Percentiles rank a stretch among this genome's conserved stretches.
These are phyloP conservation scores for Botrytis sinoallii DNA, from an alignment of 2,329 filamentous ascomycete genomes.

Conservation along the genomic window DNA sequence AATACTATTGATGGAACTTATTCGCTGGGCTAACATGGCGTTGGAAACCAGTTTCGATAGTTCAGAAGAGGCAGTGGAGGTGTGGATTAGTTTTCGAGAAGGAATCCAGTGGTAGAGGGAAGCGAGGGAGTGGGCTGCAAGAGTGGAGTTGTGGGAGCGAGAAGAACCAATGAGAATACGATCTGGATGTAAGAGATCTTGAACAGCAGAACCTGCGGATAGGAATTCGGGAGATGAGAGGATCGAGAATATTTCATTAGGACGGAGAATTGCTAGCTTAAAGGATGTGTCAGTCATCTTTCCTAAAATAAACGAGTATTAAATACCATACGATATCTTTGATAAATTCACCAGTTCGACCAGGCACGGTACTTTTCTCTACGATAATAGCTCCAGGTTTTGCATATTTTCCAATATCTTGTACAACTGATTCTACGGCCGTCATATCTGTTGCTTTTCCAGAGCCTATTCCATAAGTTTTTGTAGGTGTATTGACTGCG, in stretches of 20 bases:
- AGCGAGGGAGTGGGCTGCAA: slow-evolving; percentile 61
- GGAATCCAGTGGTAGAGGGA: slow-evolving; percentile 73
- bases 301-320: slow-evolving; percentile 14
- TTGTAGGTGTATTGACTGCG: slow-evolving; percentile 77
- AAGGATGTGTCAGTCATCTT: slow-evolving; percentile 27
- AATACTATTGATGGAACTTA: slow-evolving; percentile 77
- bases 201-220: slow-evolving; percentile 72
- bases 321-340: slow-evolving; percentile 55
- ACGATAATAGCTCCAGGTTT: slow-evolving; percentile 69
- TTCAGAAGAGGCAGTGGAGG: slow-evolving; percentile 75
- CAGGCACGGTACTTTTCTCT: slow-evolving; percentile 79
- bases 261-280: slow-evolving; percentile 56
- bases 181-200: slow-evolving; percentile 67
- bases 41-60: slow-evolving; percentile 77
- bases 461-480: slow-evolving; percentile 64
- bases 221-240: slow-evolving; percentile 81
- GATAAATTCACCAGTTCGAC: slow-evolving; percentile 68
- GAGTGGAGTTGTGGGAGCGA: slow-evolving; percentile 24
- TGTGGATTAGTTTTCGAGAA: slow-evolving; percentile 62
- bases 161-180: slow-evolving; percentile 72
- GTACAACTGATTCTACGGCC: slow-evolving; percentile 66
- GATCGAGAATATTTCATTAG: slow-evolving; percentile 67
- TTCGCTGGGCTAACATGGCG: slow-evolving; percentile 75
- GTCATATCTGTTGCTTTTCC: slow-evolving; percentile 71
- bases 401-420: slow-evolving; percentile 64